Evolutionary conservation across 768 basidiomycete species (phyloP), one percentile per base, ranked within the genome.

Genomic region (Tephrocybe sp.): DNA sequence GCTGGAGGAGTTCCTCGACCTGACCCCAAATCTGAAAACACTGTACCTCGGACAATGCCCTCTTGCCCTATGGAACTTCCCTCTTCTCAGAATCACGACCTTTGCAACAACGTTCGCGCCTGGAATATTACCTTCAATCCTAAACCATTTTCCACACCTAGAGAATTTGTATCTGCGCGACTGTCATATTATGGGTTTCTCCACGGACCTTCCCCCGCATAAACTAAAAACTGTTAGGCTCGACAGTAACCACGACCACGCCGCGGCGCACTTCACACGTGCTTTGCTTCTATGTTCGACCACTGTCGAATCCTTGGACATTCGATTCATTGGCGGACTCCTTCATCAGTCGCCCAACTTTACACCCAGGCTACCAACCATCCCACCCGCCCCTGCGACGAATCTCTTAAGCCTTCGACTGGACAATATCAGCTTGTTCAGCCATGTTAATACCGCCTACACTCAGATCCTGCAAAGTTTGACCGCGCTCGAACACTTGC

Each of bases 241-340:
- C 12, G 62, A 62, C 49, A 62, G 60, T 50, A 63, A 61, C 47
- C 61, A 66, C 46, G 58, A 58, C n/a, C 43, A 64, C 48, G 63
- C 60, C 1, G 58, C 56, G 0, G 47, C 51, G 10, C 58, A 63
- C 39, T 59, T 66, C 22, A 55, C 55, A 12, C 61, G 61, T 42
- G 52, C 60, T 2, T 46, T 64, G 9, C 42, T 44, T 9, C 45
- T 64, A 39, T 63, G 59, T 29, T 56, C 54, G 15, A 44, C 49
- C 19, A 56, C 58, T 9, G 60, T 62, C 18, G 50, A 53, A 29
- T 47, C 57, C 6, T 51, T 64, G 22, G 63, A 66, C 44, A 49
- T 64, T 21, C 59, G 62, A 22, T 66, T 64, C 56, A 62, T 64
- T 24, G 65, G 65, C 18, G 61, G 63, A 18, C 53, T 66, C 27